phyloP scores from a whole-genome alignment of 2,329 filamentous ascomycete genomes.

The Ophidiomyces ophidiicola region DNA sequence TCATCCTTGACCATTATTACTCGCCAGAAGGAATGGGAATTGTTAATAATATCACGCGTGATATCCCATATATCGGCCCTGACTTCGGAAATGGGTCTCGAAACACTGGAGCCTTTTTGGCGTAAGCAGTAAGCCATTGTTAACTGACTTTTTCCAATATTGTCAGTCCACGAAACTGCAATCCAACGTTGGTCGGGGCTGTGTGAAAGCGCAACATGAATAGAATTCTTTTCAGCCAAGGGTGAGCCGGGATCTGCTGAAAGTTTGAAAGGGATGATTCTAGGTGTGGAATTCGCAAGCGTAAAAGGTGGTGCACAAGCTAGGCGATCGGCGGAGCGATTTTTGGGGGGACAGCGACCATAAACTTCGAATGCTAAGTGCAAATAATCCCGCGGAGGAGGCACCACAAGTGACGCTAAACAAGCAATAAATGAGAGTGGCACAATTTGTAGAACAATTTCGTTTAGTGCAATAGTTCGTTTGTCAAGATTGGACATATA shows the following conservation, averaged over 20 bases:
- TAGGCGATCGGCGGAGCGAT: slow-evolving; percentile 26
- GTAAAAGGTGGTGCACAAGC: slow-evolving; percentile 43
- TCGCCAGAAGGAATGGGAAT: slow-evolving; percentile 42
- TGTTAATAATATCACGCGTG: slow-evolving; percentile 44
- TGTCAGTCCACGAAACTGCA: slow-evolving; percentile 49
- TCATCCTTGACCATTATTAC: slow-evolving; percentile 44
- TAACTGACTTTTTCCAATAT: slow-evolving; percentile 42
- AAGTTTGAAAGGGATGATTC: slow-evolving; percentile 44
- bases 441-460: slow-evolving; percentile 47
- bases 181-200: slow-evolving; percentile 47
- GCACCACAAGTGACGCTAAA: slow-evolving; percentile 40
- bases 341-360: slow-evolving; percentile 42
- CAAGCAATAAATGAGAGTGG: slow-evolving; percentile 44
- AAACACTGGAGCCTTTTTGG: slow-evolving; percentile 24
- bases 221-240: slow-evolving; percentile 43
- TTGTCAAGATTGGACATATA: slow-evolving; percentile 35
- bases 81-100: slow-evolving; percentile 37
- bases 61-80: slow-evolving; percentile 47
- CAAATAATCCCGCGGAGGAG: slow-evolving; percentile 38
- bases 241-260: slow-evolving; percentile 42
- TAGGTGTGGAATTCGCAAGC: slow-evolving; percentile 42
- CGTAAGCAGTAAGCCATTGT: slow-evolving; percentile 44
- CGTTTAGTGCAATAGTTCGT: slow-evolving; percentile 26
- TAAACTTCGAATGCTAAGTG: slow-evolving; percentile 47
- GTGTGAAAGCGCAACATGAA: slow-evolving; percentile 48